phyloP scores from a whole-genome alignment of 2,329 filamentous ascomycete species.

The Stachybotrys elegans region DNA sequence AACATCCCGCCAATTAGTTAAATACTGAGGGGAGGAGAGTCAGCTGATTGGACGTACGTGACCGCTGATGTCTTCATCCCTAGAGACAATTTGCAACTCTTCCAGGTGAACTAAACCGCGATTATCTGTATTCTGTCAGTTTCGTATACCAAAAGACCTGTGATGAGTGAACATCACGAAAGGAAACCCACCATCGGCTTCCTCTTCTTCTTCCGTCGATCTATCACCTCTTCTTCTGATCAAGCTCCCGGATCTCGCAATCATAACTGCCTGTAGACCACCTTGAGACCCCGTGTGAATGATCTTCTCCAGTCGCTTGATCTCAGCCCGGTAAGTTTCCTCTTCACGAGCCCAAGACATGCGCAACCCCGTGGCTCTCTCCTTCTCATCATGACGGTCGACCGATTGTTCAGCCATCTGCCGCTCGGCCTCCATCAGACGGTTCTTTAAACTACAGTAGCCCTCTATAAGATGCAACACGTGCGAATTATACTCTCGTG shows the following conservation, averaged over 20 bases:
- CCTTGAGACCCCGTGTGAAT: constrained; percentile 31
- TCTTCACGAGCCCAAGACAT: constrained; percentile 17
- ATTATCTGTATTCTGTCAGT: too few relatives aligned
- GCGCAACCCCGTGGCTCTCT: constrained; percentile 23
- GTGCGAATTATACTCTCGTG: constrained; percentile 36
- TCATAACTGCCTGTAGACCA: constrained; percentile 37
- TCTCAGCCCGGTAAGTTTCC: constrained; percentile 21
- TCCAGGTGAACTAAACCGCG: too few relatives aligned
- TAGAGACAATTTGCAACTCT: too few relatives aligned
- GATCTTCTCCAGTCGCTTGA: constrained; percentile 25
- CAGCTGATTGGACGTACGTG: too few relatives aligned
- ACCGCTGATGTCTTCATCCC: too few relatives aligned
- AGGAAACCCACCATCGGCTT: not conserved
- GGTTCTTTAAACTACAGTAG: constrained; percentile 21
- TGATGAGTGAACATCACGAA: too few relatives aligned
- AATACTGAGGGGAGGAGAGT: too few relatives aligned
- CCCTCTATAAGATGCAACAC: constrained; percentile 33
- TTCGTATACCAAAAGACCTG: too few relatives aligned
- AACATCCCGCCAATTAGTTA: too few relatives aligned
- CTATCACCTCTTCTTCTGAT: constrained; percentile 12
- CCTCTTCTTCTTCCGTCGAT: not conserved
- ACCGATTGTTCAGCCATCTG: constrained; percentile 32
- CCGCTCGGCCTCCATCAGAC: constrained; percentile 26
- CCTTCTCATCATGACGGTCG: constrained; percentile 22
- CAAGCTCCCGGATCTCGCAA: constrained; percentile 37